phyloP scores from a whole-genome alignment of 768 basidiomycete genomes.

The Serendipita sp. region DNA sequence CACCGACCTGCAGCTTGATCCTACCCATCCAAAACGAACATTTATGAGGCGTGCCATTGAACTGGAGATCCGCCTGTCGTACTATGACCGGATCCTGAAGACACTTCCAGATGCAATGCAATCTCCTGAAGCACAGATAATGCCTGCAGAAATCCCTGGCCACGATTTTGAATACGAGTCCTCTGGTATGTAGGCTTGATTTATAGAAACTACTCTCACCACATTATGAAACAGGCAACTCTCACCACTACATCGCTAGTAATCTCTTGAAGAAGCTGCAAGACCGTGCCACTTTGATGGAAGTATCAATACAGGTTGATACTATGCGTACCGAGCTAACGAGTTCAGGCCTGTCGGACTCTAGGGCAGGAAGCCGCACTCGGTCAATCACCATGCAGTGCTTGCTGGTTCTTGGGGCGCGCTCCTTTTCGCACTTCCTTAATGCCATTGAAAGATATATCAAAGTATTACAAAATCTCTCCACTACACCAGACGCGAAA shows the following conservation, averaged over 20 bases:
- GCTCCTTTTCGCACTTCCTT: constrained; percentile 94
- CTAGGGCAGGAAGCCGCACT: constrained; percentile 49
- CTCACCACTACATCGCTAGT: constrained; percentile 66
- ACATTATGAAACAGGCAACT: constrained; percentile 13
- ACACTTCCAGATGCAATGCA: constrained; percentile 78
- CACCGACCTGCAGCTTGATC: constrained; percentile 56
- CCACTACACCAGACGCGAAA: constrained; percentile 40
- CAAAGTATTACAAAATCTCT: constrained; percentile 49
- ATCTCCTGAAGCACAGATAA: constrained; percentile 39
- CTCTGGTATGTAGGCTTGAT: constrained; percentile 31
- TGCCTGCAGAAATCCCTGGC: constrained; percentile 56
- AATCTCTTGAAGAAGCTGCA: constrained; percentile 65
- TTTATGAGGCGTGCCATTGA: constrained; percentile 82
- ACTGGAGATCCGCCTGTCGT: constrained; percentile 79
- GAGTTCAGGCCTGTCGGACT: constrained; percentile 38
- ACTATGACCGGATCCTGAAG: constrained; percentile 81
- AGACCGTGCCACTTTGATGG: constrained; percentile 63
- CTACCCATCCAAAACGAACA: constrained; percentile 69
- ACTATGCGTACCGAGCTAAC: constrained; percentile 49
- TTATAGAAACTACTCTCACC: background rate
- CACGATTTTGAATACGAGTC: constrained; percentile 77
- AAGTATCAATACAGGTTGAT: constrained; percentile 62
- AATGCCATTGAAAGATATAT: constrained; percentile 96
- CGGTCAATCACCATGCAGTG: constrained; percentile 77
- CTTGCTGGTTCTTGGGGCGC: constrained; percentile 76